These are phyloP conservation scores for Brassica hybrid DNA, from an alignment of 441 rosid genomes.

Conservation along the genomic window DNA sequence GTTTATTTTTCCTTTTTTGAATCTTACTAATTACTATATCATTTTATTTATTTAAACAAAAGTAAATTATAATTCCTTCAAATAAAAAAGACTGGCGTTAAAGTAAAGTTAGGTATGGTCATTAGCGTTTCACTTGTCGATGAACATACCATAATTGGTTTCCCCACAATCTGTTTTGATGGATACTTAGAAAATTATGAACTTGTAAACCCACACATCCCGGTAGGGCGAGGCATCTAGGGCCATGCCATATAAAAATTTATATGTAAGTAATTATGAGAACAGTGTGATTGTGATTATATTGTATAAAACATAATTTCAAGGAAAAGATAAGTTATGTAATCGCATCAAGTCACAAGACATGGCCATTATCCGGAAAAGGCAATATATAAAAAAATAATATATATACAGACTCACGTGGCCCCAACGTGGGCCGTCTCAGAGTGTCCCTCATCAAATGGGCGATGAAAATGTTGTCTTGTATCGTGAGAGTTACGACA, in stretches of 20 bases:
- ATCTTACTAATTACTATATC: background rate
- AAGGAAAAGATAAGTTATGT: background rate
- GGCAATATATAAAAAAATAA: too few species aligned
- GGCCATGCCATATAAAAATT: background rate
- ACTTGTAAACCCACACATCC: background rate
- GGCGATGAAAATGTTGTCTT: conserved; percentile 39
- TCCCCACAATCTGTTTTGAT: background rate
- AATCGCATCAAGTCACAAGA: background rate
- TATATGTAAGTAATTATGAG: background rate
- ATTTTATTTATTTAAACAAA: background rate
- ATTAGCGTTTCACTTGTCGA: background rate
- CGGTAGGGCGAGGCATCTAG: background rate
- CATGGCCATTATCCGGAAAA: background rate
- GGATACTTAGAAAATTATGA: background rate
- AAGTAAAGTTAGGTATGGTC: conserved; percentile 3
- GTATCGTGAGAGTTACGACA: conserved; percentile 35
- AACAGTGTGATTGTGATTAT: background rate
- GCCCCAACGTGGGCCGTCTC: conserved; percentile 41
- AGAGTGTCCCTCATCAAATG: conserved; percentile 38
- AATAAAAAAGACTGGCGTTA: background rate
- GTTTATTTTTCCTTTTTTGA: background rate
- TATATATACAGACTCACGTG: conserved; percentile 22
- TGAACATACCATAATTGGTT: background rate
- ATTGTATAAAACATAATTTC: background rate
- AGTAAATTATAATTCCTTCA: background rate